Percentiles rank a stretch among this genome's conserved stretches.
Evolutionary conservation across 495 filamentous ascomycete genomes (phyloP).

Genomic region (Cercophora samala): DNA sequence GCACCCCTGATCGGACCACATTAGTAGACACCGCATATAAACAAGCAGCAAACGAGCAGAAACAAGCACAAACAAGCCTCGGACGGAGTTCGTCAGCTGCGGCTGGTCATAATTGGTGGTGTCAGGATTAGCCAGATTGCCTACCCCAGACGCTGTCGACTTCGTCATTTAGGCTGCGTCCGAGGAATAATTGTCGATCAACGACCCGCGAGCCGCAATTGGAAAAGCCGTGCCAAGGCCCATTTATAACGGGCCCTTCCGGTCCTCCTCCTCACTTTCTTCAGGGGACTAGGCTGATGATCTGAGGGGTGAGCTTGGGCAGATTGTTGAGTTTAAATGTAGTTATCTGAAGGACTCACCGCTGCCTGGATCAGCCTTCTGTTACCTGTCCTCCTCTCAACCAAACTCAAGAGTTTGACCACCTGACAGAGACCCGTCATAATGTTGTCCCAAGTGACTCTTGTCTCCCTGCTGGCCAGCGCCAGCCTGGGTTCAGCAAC

Average conservation of each 20-base stretch:
- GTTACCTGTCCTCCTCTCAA: background rate
- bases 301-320: background rate
- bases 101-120: constrained; percentile 1
- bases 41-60: background rate
- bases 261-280: constrained; percentile 6
- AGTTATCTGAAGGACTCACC: background rate
- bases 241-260: constrained; percentile 1
- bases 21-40: constrained; percentile 17
- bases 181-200: constrained; percentile 4
- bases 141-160: background rate
- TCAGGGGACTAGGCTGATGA: background rate
- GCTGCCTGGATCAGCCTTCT: background rate
- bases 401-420: too few relatives aligned
- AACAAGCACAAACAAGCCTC: constrained; percentile 1
- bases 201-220: background rate
- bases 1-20: constrained; percentile 14
- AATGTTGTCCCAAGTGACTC: background rate
- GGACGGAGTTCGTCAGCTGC: constrained; percentile 6
- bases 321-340: background rate
- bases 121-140: constrained; percentile 23
- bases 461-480: constrained; percentile 6
- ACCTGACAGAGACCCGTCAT: background rate
- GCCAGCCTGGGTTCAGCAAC: background rate
- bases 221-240: constrained; percentile 5
- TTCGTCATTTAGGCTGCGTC: constrained; percentile 20